A percentile compares a stretch with the other conserved stretches of the same genome.
phyloP scores from a whole-genome alignment of 1,284 basidiomycete species.

The Agroathelia rolfsii region DNA sequence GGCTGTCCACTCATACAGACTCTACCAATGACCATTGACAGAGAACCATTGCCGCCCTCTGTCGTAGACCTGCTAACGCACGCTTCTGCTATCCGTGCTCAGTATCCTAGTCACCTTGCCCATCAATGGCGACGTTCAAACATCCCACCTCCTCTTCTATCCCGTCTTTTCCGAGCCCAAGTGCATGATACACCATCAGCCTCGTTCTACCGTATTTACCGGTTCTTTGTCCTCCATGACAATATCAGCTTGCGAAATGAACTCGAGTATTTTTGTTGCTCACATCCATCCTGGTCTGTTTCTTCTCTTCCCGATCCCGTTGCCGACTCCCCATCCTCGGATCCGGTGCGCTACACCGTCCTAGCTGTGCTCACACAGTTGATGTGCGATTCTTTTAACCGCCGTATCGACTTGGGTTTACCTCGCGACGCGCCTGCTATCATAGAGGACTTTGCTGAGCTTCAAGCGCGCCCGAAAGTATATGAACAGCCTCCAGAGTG shows the following conservation, averaged over 20 bases:
- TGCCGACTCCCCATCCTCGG: too few relatives aligned
- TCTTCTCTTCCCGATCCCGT: conserved; percentile 19
- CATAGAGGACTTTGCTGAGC: conserved; percentile 20
- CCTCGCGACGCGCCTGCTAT: conserved; percentile 23
- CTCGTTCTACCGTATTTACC: conserved; percentile 19
- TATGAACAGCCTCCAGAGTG: conserved; percentile 20
- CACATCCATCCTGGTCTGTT: conserved; percentile 17
- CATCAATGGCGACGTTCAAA: too few relatives aligned
- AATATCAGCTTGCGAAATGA: conserved; percentile 18
- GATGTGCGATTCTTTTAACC: conserved; percentile 23
- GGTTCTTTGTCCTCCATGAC: conserved; percentile 16
- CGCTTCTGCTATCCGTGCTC: too few relatives aligned
- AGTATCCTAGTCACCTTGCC: too few relatives aligned
- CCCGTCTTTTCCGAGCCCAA: background rate
- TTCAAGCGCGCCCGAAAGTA: conserved; percentile 20
- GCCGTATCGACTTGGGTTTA: conserved; percentile 21
- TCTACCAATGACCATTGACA: too few relatives aligned
- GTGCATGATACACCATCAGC: conserved; percentile 6
- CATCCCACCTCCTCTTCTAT: background rate
- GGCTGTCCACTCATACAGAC: too few relatives aligned
- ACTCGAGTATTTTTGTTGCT: conserved; percentile 20
- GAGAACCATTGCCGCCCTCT: too few relatives aligned
- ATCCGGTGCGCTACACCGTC: conserved; percentile 19
- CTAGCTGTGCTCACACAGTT: conserved; percentile 21
- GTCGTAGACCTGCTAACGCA: too few relatives aligned